Conservation (phyloP, 2,329 filamentous ascomycete species). For the Paradendryphiella salina region DNA sequence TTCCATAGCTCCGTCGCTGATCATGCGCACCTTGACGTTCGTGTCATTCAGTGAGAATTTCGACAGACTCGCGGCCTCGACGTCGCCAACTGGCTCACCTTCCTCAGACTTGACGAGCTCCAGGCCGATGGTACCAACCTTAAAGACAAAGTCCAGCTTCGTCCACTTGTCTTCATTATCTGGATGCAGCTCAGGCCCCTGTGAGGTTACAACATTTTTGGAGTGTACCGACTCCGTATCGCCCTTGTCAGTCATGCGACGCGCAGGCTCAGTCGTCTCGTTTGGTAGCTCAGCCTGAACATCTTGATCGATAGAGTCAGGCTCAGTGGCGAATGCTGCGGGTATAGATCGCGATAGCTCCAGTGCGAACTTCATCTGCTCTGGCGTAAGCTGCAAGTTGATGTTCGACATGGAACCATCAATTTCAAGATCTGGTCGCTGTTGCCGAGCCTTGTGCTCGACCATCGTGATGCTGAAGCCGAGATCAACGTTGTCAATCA, state of each 20-base stretch:
- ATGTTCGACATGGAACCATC: constrained; percentile 91
- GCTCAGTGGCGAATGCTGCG: constrained; percentile 77
- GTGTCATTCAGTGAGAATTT: constrained; percentile 95
- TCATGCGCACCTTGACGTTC: constrained; percentile 86
- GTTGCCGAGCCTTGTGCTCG: constrained; percentile 75
- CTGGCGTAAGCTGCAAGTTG: constrained; percentile 85
- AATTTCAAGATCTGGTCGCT: constrained; percentile 88
- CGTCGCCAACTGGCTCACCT: constrained; percentile 74
- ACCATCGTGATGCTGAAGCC: constrained; percentile 90
- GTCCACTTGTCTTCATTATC: constrained; percentile 77
- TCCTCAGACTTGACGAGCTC: constrained; percentile 81
- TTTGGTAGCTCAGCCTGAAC: constrained; percentile 72
- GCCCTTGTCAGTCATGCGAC: constrained; percentile 49
- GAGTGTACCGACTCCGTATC: constrained; percentile 42
- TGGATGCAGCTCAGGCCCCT: constrained; percentile 68
- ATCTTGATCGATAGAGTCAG: constrained; percentile 69
- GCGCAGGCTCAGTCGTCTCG: constrained; percentile 56
- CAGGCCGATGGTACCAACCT: constrained; percentile 81
- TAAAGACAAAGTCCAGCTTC: constrained; percentile 89
- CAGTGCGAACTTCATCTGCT: constrained; percentile 85
- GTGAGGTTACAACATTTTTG: constrained; percentile 55
- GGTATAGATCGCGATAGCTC: constrained; percentile 88
- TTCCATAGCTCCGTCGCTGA: constrained; percentile 88
- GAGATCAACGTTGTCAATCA: constrained; percentile 96
- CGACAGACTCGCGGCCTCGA: constrained; percentile 81